Evolutionary conservation across 2,329 filamentous ascomycete species (phyloP).

Genomic region (Arachnomyces sp.): DNA sequence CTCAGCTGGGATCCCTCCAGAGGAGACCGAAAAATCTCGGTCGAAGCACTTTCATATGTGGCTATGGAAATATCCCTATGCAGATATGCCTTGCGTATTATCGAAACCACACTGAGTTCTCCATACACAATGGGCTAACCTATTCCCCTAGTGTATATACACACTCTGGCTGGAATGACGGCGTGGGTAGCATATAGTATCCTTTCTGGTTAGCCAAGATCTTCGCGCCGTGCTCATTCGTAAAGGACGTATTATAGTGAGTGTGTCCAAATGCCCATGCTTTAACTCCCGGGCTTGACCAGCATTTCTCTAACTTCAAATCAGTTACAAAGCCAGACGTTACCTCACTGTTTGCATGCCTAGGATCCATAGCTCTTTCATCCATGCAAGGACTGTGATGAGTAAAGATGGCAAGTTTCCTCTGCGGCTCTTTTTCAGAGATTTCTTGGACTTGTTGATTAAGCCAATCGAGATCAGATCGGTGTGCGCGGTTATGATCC

Average conservation of each 20-base stretch:
- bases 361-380: constrained; percentile 16
- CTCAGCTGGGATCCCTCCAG: too few species aligned
- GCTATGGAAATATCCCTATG: too few species aligned
- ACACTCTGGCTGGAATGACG: constrained; percentile 23
- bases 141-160: constrained; percentile 4
- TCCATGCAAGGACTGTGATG: constrained; percentile 22
- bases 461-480: constrained; percentile 23
- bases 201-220: constrained; percentile 34
- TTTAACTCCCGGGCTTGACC: constrained; percentile 25
- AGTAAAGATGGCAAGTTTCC: constrained; percentile 23
- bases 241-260: constrained; percentile 35
- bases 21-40: too few species aligned
- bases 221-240: constrained; percentile 15
- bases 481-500: constrained; percentile 18
- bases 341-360: constrained; percentile 17
- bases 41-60: too few species aligned
- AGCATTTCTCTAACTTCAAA: constrained; percentile 29
- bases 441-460: constrained; percentile 21
- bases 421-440: constrained; percentile 15
- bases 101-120: too few species aligned
- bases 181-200: constrained; percentile 24
- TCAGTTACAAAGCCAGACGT: constrained; percentile 33
- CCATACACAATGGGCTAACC: too few species aligned
- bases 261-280: constrained; percentile 42
- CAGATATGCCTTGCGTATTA: too few species aligned